Evolutionary conservation across 345 rosid species (phyloP).

Genomic region (Psidium guajava): DNA sequence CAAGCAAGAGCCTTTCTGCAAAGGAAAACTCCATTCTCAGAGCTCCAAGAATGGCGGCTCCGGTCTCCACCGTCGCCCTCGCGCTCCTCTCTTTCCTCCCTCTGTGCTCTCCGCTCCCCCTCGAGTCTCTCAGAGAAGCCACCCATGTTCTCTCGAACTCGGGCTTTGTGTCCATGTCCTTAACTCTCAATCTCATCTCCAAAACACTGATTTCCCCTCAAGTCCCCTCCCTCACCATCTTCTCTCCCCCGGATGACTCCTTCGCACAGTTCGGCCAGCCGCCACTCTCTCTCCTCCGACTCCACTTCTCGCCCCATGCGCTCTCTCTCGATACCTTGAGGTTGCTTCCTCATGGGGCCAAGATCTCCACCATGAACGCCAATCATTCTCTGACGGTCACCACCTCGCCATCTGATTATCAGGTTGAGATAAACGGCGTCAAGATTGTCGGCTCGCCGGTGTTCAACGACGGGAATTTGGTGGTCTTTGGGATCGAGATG

Average conservation of each 20-base stretch:
- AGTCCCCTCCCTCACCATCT: slow-evolving; percentile 26
- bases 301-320: slow-evolving; percentile 23
- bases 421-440: slow-evolving; percentile 14
- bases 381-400: slow-evolving; percentile 26
- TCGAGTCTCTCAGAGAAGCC: slow-evolving; percentile 9
- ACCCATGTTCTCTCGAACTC: slow-evolving; percentile 16
- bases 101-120: slow-evolving; percentile 2
- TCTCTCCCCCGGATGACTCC: slow-evolving; percentile 28
- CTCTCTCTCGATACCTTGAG: slow-evolving; percentile 16
- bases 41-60: slow-evolving; percentile 11
- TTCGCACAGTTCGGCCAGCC: slow-evolving; percentile 27
- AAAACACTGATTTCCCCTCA: not conserved
- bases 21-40: not conserved
- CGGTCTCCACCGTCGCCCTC: not conserved
- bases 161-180: slow-evolving; percentile 26
- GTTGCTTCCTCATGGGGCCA: slow-evolving; percentile 13
- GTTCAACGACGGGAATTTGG: slow-evolving; percentile 27
- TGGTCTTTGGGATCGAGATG: slow-evolving; percentile 15
- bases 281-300: slow-evolving; percentile 19
- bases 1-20: not conserved
- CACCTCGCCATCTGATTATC: not conserved
- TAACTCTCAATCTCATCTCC: slow-evolving; percentile 17
- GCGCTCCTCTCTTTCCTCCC: not conserved
- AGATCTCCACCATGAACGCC: slow-evolving; percentile 18
- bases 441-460: slow-evolving; percentile 7